Evolutionary conservation across 257 asterid genomes (phyloP), one percentile per base, ranked within the genome.

Genomic region (Linaria vulgaris): DNA sequence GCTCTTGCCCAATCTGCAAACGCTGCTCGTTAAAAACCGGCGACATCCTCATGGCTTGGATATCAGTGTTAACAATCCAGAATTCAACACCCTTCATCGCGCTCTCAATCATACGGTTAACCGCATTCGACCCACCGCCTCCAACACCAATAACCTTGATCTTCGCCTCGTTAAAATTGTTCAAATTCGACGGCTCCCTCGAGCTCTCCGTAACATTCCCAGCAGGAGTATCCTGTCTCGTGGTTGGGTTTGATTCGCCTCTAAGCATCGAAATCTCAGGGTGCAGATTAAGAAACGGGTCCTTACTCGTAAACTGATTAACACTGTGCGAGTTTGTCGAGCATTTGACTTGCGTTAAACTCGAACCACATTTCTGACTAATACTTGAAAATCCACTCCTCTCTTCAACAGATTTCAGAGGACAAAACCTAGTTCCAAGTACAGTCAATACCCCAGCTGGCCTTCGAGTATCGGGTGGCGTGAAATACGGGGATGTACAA

Each of bases 41-140:
- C 0, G 98, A 91, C 88, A 86, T 80, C 76, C 79, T 86, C 87
- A 86, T 83, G 22, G 98, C 96, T 79, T 91, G 98, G 49, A 86
- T 65, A 75, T 91, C 98, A 23, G 98, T 88, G 79, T 91, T 91
- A 23, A 91, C 95, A 70, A 88, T 87, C 96, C 96, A 91, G 74
- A 91, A 91, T 77, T 91, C 98, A 53, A 91, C 98, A 61, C 98
- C 98, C 64, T 88, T 80, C 95, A 86, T 81, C 27, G 81, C 74
- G 54, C 98, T 86, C 56, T 88, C 96, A 62, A 88, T 86, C 96
- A 91, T 91, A 58, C 98, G 98, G 72, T 91, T 91, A 25, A 91
- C 98, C 0, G 96, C 98, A 80, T 91, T 86, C 20, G 96, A 88
- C 41, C 98, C 98, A 55, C 98, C 98, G 23, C 98, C 98, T 71